These are phyloP conservation scores for Mentha longifolia DNA, from an alignment of 257 asterid species.

Conservation along the genomic window DNA sequence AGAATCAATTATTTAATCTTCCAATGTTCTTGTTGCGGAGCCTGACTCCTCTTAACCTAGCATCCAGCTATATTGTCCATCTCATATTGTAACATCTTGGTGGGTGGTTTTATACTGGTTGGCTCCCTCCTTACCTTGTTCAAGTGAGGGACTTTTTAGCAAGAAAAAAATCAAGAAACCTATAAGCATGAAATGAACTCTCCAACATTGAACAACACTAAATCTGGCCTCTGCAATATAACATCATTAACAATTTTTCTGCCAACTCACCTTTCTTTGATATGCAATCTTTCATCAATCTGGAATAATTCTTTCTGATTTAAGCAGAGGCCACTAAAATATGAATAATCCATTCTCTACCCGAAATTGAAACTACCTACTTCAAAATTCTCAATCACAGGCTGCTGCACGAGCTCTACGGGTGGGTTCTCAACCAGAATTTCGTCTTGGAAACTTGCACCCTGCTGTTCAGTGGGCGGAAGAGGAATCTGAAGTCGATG, in stretches of 20 bases:
- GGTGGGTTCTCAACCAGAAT: conserved; percentile 78
- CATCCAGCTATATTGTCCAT: conserved; percentile 22
- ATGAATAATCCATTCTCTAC: conserved; percentile 33
- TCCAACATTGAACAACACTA: conserved; percentile 25
- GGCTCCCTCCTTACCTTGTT: conserved; percentile 23
- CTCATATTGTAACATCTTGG: conserved; percentile 12
- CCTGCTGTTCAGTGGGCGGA: conserved; percentile 96
- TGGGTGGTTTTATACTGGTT: background rate
- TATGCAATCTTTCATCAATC: conserved; percentile 36
- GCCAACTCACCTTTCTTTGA: conserved; percentile 30
- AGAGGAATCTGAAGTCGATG: conserved; percentile 59
- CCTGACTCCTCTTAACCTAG: conserved; percentile 6
- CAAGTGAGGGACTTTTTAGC: conserved; percentile 24
- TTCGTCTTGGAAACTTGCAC: conserved; percentile 83
- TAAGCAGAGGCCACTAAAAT: conserved; percentile 45
- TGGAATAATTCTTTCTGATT: conserved; percentile 34
- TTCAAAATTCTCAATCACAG: conserved; percentile 88
- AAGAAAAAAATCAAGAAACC: conserved; percentile 23
- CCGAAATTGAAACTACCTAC: conserved; percentile 60
- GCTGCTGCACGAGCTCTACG: conserved; percentile 89
- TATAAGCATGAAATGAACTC: conserved; percentile 20
- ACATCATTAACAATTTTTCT: conserved; percentile 26
- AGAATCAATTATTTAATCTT: conserved; percentile 19
- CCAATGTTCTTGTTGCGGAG: conserved; percentile 16
- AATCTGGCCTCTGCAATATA: conserved; percentile 37